phyloP scores from a whole-genome alignment of 371 early-diverging fungal genomes.

The Actinomortierella ambigua region DNA sequence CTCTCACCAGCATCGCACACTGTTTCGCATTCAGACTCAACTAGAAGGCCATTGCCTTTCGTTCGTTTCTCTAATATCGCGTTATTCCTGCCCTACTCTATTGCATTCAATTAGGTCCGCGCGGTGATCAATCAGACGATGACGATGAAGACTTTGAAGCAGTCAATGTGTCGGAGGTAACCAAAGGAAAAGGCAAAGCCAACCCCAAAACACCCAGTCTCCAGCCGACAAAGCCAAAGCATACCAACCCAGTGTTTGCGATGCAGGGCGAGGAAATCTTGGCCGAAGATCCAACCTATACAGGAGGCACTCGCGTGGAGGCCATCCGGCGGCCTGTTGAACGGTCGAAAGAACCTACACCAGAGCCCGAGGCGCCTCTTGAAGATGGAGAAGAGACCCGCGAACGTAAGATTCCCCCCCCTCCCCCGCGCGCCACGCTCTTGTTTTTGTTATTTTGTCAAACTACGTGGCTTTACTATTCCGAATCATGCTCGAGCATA shows the following conservation, averaged over 20 bases:
- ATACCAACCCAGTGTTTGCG: conserved; percentile 26
- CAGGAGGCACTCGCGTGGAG: conserved; percentile 19
- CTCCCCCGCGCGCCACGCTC: too few relatives aligned
- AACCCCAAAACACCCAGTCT: conserved; percentile 12
- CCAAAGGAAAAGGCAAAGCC: conserved; percentile 20
- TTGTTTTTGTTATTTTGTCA: too few relatives aligned
- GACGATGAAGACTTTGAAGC: conserved; percentile 66
- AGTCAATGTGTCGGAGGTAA: conserved; percentile 44
- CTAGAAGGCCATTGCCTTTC: too few relatives aligned
- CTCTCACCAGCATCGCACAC: too few relatives aligned
- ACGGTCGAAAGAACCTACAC: background rate
- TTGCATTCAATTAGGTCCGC: conserved; percentile 10
- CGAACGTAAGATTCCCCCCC: too few relatives aligned
- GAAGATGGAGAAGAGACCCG: background rate
- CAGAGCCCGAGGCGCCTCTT: background rate
- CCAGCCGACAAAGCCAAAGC: background rate
- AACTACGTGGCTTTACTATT: too few relatives aligned
- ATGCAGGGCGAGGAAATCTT: conserved; percentile 41
- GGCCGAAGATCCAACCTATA: conserved; percentile 34
- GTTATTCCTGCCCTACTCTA: background rate
- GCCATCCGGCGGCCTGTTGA: background rate
- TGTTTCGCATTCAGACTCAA: too few relatives aligned
- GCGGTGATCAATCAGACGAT: conserved; percentile 53
- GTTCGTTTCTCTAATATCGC: too few relatives aligned
- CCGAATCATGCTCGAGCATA: too few relatives aligned